These are phyloP conservation scores for Talaromyces sp. DNA, from an alignment of 2,329 filamentous ascomycete species.

Conservation along the genomic window DNA sequence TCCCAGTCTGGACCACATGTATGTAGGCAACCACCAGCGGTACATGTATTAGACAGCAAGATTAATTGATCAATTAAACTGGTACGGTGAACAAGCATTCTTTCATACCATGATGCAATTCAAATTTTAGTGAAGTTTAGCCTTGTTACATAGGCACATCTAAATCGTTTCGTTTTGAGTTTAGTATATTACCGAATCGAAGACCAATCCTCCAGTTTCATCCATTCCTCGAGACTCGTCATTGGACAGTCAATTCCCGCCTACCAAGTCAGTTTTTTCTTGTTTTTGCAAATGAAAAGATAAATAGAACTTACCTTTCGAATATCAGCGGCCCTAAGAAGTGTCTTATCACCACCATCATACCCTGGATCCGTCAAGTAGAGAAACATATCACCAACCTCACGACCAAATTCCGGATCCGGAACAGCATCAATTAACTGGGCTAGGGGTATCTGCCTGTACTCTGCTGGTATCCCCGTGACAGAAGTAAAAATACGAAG, in stretches of 20 bases:
- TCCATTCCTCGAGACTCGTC: slow-evolving; percentile 23
- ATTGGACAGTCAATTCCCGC: slow-evolving; percentile 37
- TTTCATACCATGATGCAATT: not conserved
- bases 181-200: slow-evolving; percentile 4
- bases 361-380: slow-evolving; percentile 47
- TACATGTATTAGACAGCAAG: not conserved
- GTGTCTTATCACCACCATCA: slow-evolving; percentile 38
- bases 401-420: slow-evolving; percentile 39
- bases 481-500: slow-evolving; percentile 37
- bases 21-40: not conserved
- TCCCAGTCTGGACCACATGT: not conserved
- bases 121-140: not conserved
- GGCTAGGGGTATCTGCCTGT: slow-evolving; percentile 36
- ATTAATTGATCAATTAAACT: not conserved
- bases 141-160: not conserved
- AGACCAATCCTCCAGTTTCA: slow-evolving; percentile 24
- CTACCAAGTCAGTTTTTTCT: slow-evolving; percentile 17
- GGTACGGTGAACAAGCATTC: not conserved
- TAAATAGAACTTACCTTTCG: slow-evolving; percentile 30
- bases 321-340: slow-evolving; percentile 42
- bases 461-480: slow-evolving; percentile 29
- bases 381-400: slow-evolving; percentile 43
- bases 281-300: not conserved
- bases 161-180: not conserved
- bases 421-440: slow-evolving; percentile 35